Conservation (phyloP, 345 rosid species). For the Acer saccharum region DNA sequence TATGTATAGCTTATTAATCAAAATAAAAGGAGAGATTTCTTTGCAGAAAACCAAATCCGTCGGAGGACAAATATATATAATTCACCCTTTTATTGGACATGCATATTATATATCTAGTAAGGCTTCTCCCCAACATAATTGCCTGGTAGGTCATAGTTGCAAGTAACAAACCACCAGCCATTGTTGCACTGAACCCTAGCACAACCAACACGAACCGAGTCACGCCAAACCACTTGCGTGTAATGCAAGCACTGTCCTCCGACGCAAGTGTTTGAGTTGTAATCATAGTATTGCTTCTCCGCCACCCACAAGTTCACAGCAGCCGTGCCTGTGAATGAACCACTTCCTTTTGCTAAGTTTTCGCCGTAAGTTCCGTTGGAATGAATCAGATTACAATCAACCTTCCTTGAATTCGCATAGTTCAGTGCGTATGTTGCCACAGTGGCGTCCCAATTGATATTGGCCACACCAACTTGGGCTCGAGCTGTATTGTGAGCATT, state of each 20-base stretch:
- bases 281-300: slow-evolving; percentile 23
- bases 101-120: neutral
- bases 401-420: slow-evolving; percentile 26
- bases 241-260: slow-evolving; percentile 30
- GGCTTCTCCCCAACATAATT: slow-evolving; percentile 19
- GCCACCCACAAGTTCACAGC: slow-evolving; percentile 38
- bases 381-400: slow-evolving; percentile 40
- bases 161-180: slow-evolving; percentile 21
- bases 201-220: slow-evolving; percentile 18
- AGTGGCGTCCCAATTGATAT: slow-evolving; percentile 37
- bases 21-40: neutral
- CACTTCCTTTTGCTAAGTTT: slow-evolving; percentile 37
- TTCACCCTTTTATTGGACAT: no score
- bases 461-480: slow-evolving; percentile 25
- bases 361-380: slow-evolving; percentile 41
- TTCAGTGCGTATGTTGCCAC: slow-evolving; percentile 40
- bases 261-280: slow-evolving; percentile 2
- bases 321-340: slow-evolving; percentile 26
- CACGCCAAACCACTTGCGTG: slow-evolving; percentile 30
- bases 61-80: no score
- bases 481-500: slow-evolving; percentile 35
- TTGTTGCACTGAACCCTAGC: slow-evolving; percentile 23
- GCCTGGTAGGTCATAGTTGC: slow-evolving; percentile 24
- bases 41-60: neutral
- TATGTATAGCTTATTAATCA: no score